Base-by-base conservation (phyloP, 257 asterid species). In the Solanum piurae region DNA sequence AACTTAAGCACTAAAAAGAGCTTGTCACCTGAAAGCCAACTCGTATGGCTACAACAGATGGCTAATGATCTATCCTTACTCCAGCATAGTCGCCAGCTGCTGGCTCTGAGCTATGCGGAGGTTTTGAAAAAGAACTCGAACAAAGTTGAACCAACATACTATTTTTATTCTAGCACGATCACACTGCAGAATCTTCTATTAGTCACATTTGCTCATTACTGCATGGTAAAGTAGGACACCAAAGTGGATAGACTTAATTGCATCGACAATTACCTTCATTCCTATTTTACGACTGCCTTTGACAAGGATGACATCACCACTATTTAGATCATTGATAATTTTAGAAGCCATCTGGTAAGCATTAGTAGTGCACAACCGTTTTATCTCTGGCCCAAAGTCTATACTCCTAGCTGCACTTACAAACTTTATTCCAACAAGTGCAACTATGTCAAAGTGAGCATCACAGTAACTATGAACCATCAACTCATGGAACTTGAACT, bases 241-340 rank as follows among this genome's bases (percentile, higher is more conserved):
- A 37, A 37, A 75, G 55, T 75, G 34, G 83, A 52, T 83, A 52
- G 86, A 84, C 84, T 91, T 89, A 33, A 89, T 86, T 33, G 23
- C 86, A 12, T 72, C 33, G 18, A 89, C 83, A 40, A 91, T 83
- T 14, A 86, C 88, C 71, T 91, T 89, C 89, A 91, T 86, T 62
- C 85, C 73, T 90, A 91, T 88, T 77, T 88, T 89, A 18, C 86
- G 92, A 64, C 84, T 89, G 7, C 91, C 92, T 87, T 91, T 89
- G 16, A 89, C 93, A 88, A 91, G 86, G 87, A 89, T 58, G 8
- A 84, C 86, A 62, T 88, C 93, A 44, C 75, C 88, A 62, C 38
- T n/a, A 14, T 49, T 60, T 49, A 91, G 29, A n/a, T 77, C 25
- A 8, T 66, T 21, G 86, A 69, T 44, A 73, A 89, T 46, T 16